These are phyloP conservation scores for Galerina sulciceps DNA, from an alignment of 768 basidiomycete genomes.

Conservation along the genomic window DNA sequence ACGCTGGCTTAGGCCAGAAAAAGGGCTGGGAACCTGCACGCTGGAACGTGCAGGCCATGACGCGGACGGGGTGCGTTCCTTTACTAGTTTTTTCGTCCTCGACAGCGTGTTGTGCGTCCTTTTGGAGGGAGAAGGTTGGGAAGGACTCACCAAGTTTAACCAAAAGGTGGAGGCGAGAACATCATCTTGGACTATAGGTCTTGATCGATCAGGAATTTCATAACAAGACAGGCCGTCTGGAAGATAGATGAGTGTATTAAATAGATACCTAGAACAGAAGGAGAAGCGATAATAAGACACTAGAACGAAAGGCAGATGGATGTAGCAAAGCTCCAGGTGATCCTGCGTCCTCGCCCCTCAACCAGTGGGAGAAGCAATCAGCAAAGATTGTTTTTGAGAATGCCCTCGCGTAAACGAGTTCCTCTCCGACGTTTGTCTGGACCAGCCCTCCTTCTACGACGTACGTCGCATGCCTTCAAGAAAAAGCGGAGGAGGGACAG, in stretches of 20 bases:
- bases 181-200: neutral
- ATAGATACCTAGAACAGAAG: slow-evolving; percentile 19
- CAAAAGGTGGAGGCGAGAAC: neutral
- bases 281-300: slow-evolving; percentile 16
- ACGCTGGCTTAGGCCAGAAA: neutral
- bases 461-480: slow-evolving; percentile 33
- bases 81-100: slow-evolving; percentile 90
- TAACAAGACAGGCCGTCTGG: neutral
- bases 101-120: slow-evolving; percentile 35
- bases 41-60: slow-evolving; percentile 13
- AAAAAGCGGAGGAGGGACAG: slow-evolving; percentile 64
- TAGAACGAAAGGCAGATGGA: slow-evolving; percentile 16
- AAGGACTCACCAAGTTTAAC: slow-evolving; percentile 28
- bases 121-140: slow-evolving; percentile 16
- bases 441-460: slow-evolving; percentile 64
- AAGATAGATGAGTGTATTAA: slow-evolving; percentile 9
- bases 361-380: slow-evolving; percentile 89
- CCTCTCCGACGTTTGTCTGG: slow-evolving; percentile 91
- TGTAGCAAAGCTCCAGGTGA: slow-evolving; percentile 87
- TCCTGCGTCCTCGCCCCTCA: slow-evolving; percentile 90
- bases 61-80: slow-evolving; percentile 72
- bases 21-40: no score
- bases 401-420: slow-evolving; percentile 36
- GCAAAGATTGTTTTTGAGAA: slow-evolving; percentile 94
- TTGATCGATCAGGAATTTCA: neutral